These are phyloP conservation scores for Spergularia bocconei DNA, from an alignment of 148 eudicot genomes.

Conservation along the genomic window DNA sequence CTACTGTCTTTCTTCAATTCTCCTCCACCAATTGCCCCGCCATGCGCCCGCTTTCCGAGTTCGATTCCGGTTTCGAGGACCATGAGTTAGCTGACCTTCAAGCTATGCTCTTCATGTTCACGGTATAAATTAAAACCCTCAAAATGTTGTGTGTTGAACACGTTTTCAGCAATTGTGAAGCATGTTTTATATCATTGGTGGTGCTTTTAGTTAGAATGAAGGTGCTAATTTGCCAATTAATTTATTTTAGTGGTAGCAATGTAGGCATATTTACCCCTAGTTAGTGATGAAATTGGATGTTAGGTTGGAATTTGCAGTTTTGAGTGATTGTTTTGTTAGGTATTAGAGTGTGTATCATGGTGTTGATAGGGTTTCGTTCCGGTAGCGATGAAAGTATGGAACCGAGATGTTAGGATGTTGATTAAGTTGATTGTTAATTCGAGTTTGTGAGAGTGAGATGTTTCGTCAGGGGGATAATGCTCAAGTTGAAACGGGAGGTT, in stretches of 20 bases:
- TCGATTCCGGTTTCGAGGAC: constrained; percentile 50
- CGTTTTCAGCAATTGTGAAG: neutral
- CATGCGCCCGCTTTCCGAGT: constrained; percentile 23
- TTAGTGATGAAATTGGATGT: neutral
- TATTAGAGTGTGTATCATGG: too few species aligned
- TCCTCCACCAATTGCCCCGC: constrained; percentile 45
- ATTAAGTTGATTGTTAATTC: neutral
- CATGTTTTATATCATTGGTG: neutral
- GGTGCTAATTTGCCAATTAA: too few species aligned
- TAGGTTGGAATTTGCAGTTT: neutral
- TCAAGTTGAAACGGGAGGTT: neutral
- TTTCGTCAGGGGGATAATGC: neutral
- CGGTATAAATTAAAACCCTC: constrained; percentile 30
- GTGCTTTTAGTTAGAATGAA: neutral
- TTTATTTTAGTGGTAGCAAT: neutral
- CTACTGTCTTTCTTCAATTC: constrained; percentile 61
- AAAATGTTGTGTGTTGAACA: neutral
- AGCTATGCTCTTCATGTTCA: constrained; percentile 89
- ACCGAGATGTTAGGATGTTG: neutral
- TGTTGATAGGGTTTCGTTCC: neutral
- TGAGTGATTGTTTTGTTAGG: too few species aligned
- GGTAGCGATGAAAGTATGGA: neutral
- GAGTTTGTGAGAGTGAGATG: neutral
- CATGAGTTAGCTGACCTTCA: constrained; percentile 71
- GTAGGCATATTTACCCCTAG: neutral